Percentiles rank a stretch among this genome's conserved stretches.
Conservation (phyloP, 208 protist species). For the Histomonas meleagridis region DNA sequence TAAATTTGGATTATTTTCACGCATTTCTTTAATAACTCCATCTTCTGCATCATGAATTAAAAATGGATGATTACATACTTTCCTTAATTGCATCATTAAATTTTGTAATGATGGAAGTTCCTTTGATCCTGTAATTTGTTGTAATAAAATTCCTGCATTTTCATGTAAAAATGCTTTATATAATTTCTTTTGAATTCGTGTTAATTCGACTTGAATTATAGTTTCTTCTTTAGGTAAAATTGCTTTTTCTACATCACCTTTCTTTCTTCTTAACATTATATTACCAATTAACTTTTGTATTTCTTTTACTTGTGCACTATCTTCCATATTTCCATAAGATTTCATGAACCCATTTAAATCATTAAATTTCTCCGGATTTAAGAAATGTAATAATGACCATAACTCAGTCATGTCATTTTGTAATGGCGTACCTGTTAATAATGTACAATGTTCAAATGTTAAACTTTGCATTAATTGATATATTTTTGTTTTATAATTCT, state of each 20-base stretch:
- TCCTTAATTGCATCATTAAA: conserved; percentile 65
- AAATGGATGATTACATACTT: conserved; percentile 72
- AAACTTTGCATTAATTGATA: background rate
- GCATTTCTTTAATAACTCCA: background rate
- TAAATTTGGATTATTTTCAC: background rate
- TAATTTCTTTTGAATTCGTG: conserved; percentile 59
- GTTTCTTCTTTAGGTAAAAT: conserved; percentile 63
- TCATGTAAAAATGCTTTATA: conserved; percentile 56
- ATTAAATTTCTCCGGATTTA: conserved; percentile 34
- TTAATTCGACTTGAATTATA: conserved; percentile 58
- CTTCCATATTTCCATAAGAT: conserved; percentile 37
- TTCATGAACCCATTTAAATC: conserved; percentile 22
- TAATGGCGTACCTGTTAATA: conserved; percentile 49
- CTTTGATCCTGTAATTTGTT: background rate
- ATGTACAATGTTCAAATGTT: background rate
- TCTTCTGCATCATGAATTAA: conserved; percentile 21
- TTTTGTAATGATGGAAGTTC: conserved; percentile 23
- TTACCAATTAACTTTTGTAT: background rate
- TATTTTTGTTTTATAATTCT: conserved; percentile 35
- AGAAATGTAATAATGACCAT: conserved; percentile 46
- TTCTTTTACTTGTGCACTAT: conserved; percentile 41
- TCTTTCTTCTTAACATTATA: conserved; percentile 63
- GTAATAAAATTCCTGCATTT: conserved; percentile 40
- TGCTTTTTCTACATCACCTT: conserved; percentile 78
- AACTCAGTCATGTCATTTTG: conserved; percentile 50